Evolutionary conservation across 2,329 filamentous ascomycete species (phyloP), one percentile per base, ranked within the genome.

Genomic region (Leptographium galeiforme): DNA sequence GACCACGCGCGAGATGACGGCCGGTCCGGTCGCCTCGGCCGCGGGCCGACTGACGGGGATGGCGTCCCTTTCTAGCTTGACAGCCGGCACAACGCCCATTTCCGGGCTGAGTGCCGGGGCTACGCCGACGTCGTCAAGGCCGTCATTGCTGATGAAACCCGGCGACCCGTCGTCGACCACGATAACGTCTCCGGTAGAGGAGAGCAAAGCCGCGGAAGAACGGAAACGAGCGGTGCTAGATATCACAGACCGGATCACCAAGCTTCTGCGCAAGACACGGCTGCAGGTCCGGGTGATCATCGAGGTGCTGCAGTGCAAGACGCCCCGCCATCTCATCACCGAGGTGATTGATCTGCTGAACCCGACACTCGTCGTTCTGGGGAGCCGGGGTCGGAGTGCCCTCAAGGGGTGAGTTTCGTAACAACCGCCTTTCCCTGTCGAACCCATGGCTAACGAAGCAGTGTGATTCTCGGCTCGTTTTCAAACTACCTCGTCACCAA

Each of bases 271-370:
- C 56, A 95, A 95, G 75, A 98, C 93, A 1, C 81, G 87, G 58
- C 73, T 98, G 55, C 91, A 98, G 66, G 90, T 96, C 49, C 82
- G 89, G 55, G 87, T 96, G 48, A 89, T 95, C 50, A 85, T 98
- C 38, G 93, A 98, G 69, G 91, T 97, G 33, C 85, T 98, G 60
- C 93, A 97, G 69, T 97, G 93, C 82, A 97, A 96, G 75, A 96
- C 87, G 63, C 89, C 93, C 5, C 91, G 93, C 67, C 90, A 96
- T 66, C 78, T 97, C 72, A 89, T 98, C 58, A 95, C 89, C 0
- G 93, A 97, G 72, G 89, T 96, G 70, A 97, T 98, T 67, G 93
- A 98, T 66, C 80, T 88, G 58, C 78, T 97, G 51, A 87, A 85
- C 59, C 93, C 93, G 6, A 97, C 91, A 1, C 73, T 98, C 56